Base-by-base conservation (phyloP, 805 yeast genomes). In the Pichia insulana region DNA sequence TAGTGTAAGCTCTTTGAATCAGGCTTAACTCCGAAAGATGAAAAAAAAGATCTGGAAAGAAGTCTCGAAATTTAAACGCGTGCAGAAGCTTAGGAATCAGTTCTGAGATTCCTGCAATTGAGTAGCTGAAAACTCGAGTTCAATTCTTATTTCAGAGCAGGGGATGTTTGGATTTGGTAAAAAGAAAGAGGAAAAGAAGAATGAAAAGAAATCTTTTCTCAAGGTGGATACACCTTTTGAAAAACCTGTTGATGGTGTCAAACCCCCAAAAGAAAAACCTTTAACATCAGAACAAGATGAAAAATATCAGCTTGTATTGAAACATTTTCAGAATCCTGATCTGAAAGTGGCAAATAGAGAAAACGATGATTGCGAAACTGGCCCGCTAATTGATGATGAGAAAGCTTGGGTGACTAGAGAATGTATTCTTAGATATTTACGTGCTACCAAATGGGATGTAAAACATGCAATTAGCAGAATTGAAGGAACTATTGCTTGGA, bases 391-490 rank as follows among this genome's bases (percentile, higher is more conserved):
- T 43, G 61, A 57, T 17, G 65, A 66, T 36, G 98, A 92, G 61
- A 83, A 78, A 60, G 81, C 95, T 0, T 92, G 98, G 98, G 68
- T 92, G 43, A 84, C 97, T 2, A 74, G 83, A 53, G 98, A 92
- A 60, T 92, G 98, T 59, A 70, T 92, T 44, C 63, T 87, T 54
- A 75, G 99, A 58, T 92, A 92, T 59, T 66, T 90, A 42, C 74
- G 97, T 43, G 99, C 98, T 19, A 83, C 96, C 19, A 90, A 87
- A 60, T 92, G 98, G 98, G 70, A 74, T 26, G 71, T 70, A 1
- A 62, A 70, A 25, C 85, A 81, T 11, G 84, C 94, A 32, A 80
- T 79, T 39, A 72, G 73, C 42, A 75, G 98, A 55, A 69, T 92
- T 10, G 82, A 78, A 50, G 74, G 76, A 18, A 81, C 97, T 0